A percentile compares a stretch with the other conserved stretches of the same genome.
Conservation (phyloP, 495 filamentous ascomycete genomes). For the Hypoxylon lenormandii region DNA sequence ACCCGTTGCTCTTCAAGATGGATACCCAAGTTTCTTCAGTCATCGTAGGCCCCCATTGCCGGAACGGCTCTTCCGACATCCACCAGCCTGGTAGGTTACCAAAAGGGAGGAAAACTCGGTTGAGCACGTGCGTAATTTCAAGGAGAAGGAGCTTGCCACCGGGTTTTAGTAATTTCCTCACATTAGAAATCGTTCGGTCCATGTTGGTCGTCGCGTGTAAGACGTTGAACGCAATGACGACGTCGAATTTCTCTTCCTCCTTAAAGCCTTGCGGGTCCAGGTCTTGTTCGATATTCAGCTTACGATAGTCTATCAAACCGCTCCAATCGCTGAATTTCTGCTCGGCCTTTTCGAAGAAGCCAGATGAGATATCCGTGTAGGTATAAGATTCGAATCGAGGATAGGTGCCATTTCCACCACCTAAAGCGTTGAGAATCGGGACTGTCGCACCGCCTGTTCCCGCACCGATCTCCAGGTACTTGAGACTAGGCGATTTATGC, state of each 20-base stretch:
- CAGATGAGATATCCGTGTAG: constrained; percentile 65
- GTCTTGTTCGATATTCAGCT: constrained; percentile 62
- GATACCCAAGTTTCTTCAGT: constrained; percentile 52
- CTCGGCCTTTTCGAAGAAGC: constrained; percentile 64
- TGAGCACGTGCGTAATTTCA: constrained; percentile 54
- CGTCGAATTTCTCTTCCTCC: constrained; percentile 57
- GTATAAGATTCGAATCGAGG: constrained; percentile 56
- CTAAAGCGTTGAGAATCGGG: constrained; percentile 44
- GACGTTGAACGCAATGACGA: constrained; percentile 66
- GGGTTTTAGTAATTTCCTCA: constrained; percentile 56
- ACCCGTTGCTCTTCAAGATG: constrained; percentile 45
- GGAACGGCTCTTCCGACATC: constrained; percentile 40
- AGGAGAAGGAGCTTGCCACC: constrained; percentile 55
- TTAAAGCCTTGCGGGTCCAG: constrained; percentile 62
- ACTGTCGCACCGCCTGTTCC: constrained; percentile 61
- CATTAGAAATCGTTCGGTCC: constrained; percentile 61
- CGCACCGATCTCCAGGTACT: constrained; percentile 65
- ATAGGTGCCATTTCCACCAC: constrained; percentile 12
- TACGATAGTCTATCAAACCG: constrained; percentile 51
- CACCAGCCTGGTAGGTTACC: constrained; percentile 53
- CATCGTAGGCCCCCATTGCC: constrained; percentile 10
- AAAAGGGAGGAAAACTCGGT: constrained; percentile 50
- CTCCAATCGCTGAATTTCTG: constrained; percentile 58
- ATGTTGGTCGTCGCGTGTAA: constrained; percentile 66
- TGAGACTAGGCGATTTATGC: constrained; percentile 57